Percentiles rank a stretch among this genome's conserved stretches.
Conservation (phyloP, 495 filamentous ascomycete species). For the Tirmania nivea region DNA sequence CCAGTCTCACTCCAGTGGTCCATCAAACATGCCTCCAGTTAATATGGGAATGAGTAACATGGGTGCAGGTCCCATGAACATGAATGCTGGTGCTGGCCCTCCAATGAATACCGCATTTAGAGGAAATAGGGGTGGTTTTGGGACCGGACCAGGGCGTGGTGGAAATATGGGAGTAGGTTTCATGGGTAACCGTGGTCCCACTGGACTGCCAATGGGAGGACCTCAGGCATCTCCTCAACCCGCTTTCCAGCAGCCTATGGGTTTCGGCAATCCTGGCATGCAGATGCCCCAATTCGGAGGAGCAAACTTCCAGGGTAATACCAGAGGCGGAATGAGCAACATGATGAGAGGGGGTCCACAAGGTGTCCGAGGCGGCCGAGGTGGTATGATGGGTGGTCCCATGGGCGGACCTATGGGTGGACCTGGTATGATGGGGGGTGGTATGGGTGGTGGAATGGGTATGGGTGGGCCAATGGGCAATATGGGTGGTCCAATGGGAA, state of each 20-base stretch:
- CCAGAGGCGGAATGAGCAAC: conserved; percentile 22
- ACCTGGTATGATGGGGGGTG: conserved; percentile 1
- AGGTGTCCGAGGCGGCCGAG: conserved; percentile 24
- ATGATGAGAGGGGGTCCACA: conserved; percentile 14
- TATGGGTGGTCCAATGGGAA: conserved; percentile 32
- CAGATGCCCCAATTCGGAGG: conserved; percentile 35
- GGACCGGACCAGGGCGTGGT: conserved; percentile 12
- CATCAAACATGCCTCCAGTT: conserved; percentile 12
- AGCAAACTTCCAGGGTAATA: conserved; percentile 33
- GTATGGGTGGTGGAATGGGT: conserved; percentile 52
- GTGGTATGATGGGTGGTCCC: conserved; percentile 43
- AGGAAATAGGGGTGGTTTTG: conserved; percentile 21
- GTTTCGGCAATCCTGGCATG: conserved; percentile 34
- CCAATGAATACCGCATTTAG: conserved; percentile 12
- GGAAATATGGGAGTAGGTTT: conserved; percentile 32
- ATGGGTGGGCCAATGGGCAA: conserved; percentile 28
- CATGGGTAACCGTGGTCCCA: conserved; percentile 31
- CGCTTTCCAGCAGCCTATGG: conserved; percentile 35
- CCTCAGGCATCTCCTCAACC: conserved; percentile 22
- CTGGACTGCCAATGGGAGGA: conserved; percentile 24
- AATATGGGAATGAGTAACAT: conserved; percentile 9
- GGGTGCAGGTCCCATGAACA: conserved; percentile 19
- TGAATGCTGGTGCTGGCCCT: conserved; percentile 11
- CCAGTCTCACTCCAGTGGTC: conserved; percentile 15
- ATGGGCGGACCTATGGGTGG: conserved; percentile 44